phyloP scores from a whole-genome alignment of 176 grass and related monocot species.

The Triticum turgidum region DNA sequence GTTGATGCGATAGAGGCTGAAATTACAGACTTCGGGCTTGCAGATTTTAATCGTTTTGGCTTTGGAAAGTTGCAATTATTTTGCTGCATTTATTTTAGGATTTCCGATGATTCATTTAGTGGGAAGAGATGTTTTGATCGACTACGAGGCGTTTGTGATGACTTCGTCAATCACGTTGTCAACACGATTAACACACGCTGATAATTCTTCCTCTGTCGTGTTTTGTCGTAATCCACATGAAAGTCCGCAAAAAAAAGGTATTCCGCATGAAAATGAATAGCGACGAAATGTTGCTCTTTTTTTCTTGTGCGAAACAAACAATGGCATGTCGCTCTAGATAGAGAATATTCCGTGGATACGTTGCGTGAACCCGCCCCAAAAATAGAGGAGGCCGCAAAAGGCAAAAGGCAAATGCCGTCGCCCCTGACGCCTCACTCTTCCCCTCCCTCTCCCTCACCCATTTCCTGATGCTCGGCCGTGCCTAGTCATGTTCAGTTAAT shows the following conservation, averaged over 20 bases:
- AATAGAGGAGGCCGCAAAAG: background rate
- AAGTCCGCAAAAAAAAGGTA: no score
- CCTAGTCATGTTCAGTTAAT: background rate
- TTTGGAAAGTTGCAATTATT: background rate
- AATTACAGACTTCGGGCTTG: background rate
- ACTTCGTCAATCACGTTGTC: no score
- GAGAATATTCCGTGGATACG: background rate
- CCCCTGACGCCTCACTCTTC: constrained; percentile 9
- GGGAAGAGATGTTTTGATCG: no score
- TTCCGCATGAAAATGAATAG: background rate
- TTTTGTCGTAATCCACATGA: background rate
- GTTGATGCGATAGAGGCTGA: background rate
- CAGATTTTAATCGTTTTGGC: no score
- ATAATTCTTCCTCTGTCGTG: no score
- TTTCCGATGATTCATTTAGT: no score
- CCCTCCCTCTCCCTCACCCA: background rate
- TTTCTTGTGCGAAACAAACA: no score
- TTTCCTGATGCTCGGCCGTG: background rate
- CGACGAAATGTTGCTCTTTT: no score
- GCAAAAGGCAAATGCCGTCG: background rate
- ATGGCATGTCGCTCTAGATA: no score
- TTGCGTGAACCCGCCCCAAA: constrained; percentile 14
- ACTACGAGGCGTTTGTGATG: no score
- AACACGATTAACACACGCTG: no score
- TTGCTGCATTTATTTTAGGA: no score